phyloP scores from a whole-genome alignment of 2,329 filamentous ascomycete genomes.

The Trichoderma sp. region DNA sequence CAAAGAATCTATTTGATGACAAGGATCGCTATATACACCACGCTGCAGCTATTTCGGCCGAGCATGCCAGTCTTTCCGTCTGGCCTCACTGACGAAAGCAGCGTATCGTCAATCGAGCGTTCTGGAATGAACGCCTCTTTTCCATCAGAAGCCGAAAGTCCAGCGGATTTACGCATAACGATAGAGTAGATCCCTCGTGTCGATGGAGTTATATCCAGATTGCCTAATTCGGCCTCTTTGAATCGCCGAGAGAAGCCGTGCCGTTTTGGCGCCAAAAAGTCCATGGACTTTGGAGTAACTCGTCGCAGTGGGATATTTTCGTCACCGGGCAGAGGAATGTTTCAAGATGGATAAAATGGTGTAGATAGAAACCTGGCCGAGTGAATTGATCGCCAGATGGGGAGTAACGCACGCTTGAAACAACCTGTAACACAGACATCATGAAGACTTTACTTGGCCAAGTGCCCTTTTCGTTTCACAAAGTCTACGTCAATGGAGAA shows the following conservation, averaged over 20 bases:
- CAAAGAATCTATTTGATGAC: neutral
- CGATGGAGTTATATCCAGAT: neutral
- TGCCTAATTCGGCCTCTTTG: neutral
- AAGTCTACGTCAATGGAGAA: neutral
- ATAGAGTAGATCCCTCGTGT: neutral
- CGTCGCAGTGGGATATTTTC: neutral
- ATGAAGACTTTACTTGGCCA: neutral
- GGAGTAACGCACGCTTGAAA: neutral
- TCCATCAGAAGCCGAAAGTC: neutral
- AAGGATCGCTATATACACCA: neutral
- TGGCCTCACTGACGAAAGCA: neutral
- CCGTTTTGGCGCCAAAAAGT: neutral
- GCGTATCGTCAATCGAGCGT: neutral
- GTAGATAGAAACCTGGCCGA: neutral
- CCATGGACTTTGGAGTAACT: neutral
- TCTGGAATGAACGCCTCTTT: neutral
- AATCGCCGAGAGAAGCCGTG: conserved; percentile 6
- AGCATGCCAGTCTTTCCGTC: neutral
- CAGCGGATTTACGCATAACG: neutral
- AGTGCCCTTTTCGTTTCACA: neutral
- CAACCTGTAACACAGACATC: neutral
- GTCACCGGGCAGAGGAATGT: neutral
- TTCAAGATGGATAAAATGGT: neutral
- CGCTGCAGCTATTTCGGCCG: neutral
- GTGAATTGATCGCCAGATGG: neutral